Conservation (phyloP, 176 grass and related monocot species). For the Oropetium thomaeum region DNA sequence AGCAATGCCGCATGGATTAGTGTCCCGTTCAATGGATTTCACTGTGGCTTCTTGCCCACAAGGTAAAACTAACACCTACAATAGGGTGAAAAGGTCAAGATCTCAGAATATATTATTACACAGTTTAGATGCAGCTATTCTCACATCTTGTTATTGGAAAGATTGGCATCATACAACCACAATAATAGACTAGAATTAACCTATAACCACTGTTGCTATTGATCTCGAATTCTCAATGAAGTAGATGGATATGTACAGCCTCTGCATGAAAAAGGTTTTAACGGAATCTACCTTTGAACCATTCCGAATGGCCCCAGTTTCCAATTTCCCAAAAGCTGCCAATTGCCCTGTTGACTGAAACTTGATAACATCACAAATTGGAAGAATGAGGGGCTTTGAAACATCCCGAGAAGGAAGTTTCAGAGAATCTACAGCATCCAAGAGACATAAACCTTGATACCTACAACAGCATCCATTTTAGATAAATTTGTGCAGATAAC, state of each 20-base stretch:
- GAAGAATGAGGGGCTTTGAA: constrained; percentile 88
- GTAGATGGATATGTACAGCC: background rate
- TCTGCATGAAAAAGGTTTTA: background rate
- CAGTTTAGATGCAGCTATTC: constrained; percentile 7
- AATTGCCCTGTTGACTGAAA: constrained; percentile 75
- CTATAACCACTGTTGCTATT: background rate
- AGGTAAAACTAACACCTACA: constrained; percentile 87
- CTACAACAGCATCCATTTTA: constrained; percentile 45
- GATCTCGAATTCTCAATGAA: background rate
- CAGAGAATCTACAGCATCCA: constrained; percentile 88
- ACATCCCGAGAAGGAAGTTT: constrained; percentile 82
- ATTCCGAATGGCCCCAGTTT: constrained; percentile 80
- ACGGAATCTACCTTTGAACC: constrained; percentile 69
- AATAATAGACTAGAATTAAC: constrained; percentile 12
- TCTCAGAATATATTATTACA: background rate
- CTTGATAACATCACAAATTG: constrained; percentile 96
- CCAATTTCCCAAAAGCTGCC: constrained; percentile 91
- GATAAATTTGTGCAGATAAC: background rate
- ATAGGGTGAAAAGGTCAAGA: constrained; percentile 14
- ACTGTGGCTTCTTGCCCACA: constrained; percentile 53
- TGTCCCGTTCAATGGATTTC: constrained; percentile 74
- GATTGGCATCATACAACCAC: constrained; percentile 13
- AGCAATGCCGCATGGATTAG: constrained; percentile 60
- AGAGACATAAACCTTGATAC: constrained; percentile 70
- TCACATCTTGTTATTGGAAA: constrained; percentile 1